Evolutionary conservation across 345 rosid species (phyloP).

Genomic region (Excoecaria cochinchinensis): DNA sequence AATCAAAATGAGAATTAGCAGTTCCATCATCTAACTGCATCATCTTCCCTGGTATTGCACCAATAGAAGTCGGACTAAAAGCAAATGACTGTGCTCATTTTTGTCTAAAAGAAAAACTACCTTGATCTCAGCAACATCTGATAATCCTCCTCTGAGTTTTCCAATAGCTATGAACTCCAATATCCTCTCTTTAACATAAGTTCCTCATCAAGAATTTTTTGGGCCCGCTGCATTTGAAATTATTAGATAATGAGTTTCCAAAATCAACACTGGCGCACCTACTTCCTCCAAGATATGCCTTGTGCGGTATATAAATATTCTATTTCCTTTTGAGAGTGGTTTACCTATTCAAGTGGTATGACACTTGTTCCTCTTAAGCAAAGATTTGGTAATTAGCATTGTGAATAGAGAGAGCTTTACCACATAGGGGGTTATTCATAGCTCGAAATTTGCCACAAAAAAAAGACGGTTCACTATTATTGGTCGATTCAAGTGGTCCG

Average conservation of each 20-base stretch:
- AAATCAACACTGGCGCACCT: too few relatives aligned
- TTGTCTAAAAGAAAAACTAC: constrained; percentile 47
- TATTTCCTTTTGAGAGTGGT: too few relatives aligned
- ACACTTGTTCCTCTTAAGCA: too few relatives aligned
- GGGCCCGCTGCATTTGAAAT: constrained; percentile 68
- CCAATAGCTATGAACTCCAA: constrained; percentile 98
- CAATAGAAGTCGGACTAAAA: constrained; percentile 86
- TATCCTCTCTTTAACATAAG: constrained; percentile 96
- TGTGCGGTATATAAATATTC: too few relatives aligned
- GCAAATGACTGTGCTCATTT: background rate
- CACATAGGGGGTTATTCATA: too few relatives aligned
- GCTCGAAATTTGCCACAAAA: too few relatives aligned
- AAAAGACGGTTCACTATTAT: too few relatives aligned
- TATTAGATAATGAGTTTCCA: background rate
- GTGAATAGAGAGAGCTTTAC: too few relatives aligned
- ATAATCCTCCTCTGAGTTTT: constrained; percentile 93
- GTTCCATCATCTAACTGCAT: constrained; percentile 99
- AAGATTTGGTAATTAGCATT: too few relatives aligned
- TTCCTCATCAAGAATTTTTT: constrained; percentile 93
- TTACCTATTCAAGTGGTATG: too few relatives aligned
- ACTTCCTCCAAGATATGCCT: too few relatives aligned
- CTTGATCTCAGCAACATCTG: constrained; percentile 99
- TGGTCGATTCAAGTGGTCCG: too few relatives aligned
- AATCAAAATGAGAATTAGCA: constrained; percentile 93
- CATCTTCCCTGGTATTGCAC: constrained; percentile 99